Base-by-base conservation (phyloP, 495 filamentous ascomycete genomes). In the Aspergillus conjunctus region DNA sequence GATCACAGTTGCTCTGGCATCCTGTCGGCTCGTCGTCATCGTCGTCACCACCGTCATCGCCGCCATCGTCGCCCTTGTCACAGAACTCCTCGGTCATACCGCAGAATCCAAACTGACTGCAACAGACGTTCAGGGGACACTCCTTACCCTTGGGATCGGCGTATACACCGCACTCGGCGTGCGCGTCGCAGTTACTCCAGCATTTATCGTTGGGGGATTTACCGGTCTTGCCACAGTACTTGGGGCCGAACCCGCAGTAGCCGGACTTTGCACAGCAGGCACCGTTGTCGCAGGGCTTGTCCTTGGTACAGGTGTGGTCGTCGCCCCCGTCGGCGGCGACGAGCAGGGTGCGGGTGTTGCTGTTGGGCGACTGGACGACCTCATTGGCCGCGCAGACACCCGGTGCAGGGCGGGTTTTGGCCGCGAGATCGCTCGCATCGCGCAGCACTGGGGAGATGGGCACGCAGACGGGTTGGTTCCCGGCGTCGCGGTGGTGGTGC, bases 51-150 rank as follows among this genome's bases (percentile, higher is more conserved):
- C 17, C 43, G 3, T 45, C 43, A 45, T 20, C 43, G 11, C 54
- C 51, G 11, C 51, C 51, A 20, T 46, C 57, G 12, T 45, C 37
- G 4, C 22, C 54, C 41, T 50, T 39, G 20, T 43, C 64, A 61
- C 81, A 84, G 66, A 79, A 84, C 46, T 80, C 76, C 12, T 71
- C 61, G 0, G 77, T 77, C 7, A 70, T 80, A 11, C 73, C 73
- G 56, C 72, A 75, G 43, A 71, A 71, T 26, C 67, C 63, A 32
- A 57, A 68, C 34, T 66, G 50, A 14, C 52, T 61, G 39, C 74
- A 77, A 58, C 74, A 73, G 43, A 68, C 66, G 37, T 67, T 67
- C 0, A 77, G 58, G 5, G 71, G 71, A 22, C 74, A 75, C 20
- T 60, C 57, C 22, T 60, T 17, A 11, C 64, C 68, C 20, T 59